Percentiles rank a stretch among this genome's conserved stretches.
phyloP scores from a whole-genome alignment of 805 yeast genomes.

The Candida incommunis region DNA sequence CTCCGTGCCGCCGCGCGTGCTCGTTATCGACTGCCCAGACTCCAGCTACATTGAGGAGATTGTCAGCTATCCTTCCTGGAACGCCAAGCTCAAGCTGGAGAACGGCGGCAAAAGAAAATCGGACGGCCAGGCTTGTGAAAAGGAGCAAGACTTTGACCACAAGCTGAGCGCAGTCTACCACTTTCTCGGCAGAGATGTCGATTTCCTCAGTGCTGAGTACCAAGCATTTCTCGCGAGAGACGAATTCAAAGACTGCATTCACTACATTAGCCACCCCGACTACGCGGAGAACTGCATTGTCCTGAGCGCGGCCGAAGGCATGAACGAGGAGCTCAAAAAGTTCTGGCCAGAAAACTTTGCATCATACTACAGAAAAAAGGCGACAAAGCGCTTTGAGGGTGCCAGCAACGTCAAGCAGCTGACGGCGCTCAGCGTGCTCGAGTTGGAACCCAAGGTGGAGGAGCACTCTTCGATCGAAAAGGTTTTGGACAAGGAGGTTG shows the following conservation, averaged over 20 bases:
- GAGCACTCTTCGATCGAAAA: background rate
- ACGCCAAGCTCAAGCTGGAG: background rate
- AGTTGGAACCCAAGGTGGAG: background rate
- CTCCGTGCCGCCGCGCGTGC: conserved; percentile 40
- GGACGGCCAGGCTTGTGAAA: background rate
- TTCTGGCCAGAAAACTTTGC: conserved; percentile 19
- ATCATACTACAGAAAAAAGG: conserved; percentile 7
- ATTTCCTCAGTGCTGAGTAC: conserved; percentile 18
- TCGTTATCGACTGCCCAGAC: conserved; percentile 64
- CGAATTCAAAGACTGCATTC: conserved; percentile 29
- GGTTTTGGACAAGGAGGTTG: conserved; percentile 13
- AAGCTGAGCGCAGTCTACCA: conserved; percentile 50
- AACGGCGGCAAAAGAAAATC: conserved; percentile 9
- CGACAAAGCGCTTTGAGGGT: conserved; percentile 8
- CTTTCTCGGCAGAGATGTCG: conserved; percentile 52
- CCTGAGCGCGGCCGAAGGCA: conserved; percentile 37
- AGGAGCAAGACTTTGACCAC: conserved; percentile 13
- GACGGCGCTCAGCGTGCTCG: background rate
- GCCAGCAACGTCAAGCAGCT: background rate
- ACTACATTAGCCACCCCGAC: conserved; percentile 59
- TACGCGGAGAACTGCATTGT: conserved; percentile 48
- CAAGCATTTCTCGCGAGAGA: conserved; percentile 23
- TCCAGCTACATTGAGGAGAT: conserved; percentile 27
- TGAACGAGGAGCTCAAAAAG: conserved; percentile 14
- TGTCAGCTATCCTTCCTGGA: conserved; percentile 4